These are phyloP conservation scores for Aspergillus bridgeri DNA, from an alignment of 495 filamentous ascomycete genomes.

Conservation along the genomic window DNA sequence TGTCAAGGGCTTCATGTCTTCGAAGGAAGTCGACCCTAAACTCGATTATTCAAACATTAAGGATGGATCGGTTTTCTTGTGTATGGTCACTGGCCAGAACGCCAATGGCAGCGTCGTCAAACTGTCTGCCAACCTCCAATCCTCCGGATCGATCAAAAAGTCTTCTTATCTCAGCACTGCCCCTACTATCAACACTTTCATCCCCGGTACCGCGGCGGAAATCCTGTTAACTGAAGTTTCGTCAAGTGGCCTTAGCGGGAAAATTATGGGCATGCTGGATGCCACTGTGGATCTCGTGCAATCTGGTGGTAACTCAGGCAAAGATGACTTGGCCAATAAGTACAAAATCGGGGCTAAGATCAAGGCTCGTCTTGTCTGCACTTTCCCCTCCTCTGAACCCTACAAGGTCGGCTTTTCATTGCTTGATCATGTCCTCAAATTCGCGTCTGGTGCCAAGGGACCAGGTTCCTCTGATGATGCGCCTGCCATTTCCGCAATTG, in stretches of 20 bases:
- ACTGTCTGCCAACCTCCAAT: conserved; percentile 70
- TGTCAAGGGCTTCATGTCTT: conserved; percentile 82
- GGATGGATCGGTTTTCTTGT: conserved; percentile 80
- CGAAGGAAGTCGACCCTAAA: conserved; percentile 67
- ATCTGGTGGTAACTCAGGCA: conserved; percentile 64
- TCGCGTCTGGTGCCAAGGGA: conserved; percentile 49
- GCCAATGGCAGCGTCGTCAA: conserved; percentile 80
- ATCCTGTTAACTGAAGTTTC: conserved; percentile 73
- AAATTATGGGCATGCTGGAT: conserved; percentile 88
- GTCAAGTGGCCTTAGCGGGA: conserved; percentile 63
- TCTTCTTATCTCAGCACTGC: conserved; percentile 66
- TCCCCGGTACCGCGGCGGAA: conserved; percentile 86
- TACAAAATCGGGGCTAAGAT: conserved; percentile 79
- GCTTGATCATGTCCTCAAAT: conserved; percentile 73
- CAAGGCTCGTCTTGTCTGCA: conserved; percentile 82
- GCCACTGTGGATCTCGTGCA: conserved; percentile 87
- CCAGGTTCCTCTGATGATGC: conserved; percentile 46
- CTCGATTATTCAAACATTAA: conserved; percentile 59
- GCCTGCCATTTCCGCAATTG: conserved; percentile 69
- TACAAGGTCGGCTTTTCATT: conserved; percentile 84
- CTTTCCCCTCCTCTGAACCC: conserved; percentile 70
- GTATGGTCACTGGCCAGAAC: conserved; percentile 71
- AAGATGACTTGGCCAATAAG: conserved; percentile 65
- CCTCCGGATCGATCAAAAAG: conserved; percentile 65
- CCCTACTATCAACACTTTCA: conserved; percentile 81